Conservation (phyloP, 805 yeast genomes). For the Ogataea haglerorum region DNA sequence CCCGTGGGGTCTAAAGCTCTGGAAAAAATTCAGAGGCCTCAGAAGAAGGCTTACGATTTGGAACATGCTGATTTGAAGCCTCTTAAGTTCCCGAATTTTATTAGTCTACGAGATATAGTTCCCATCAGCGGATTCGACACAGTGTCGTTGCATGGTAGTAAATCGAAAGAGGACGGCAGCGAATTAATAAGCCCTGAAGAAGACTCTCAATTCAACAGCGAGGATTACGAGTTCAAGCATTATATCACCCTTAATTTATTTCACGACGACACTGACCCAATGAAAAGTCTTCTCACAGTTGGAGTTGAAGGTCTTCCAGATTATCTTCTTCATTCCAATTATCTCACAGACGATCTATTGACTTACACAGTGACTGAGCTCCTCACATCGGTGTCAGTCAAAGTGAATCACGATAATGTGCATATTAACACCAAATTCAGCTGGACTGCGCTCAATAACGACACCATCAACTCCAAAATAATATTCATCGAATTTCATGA, state of each 20-base stretch:
- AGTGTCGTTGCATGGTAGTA: conserved; percentile 2
- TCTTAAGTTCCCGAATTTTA: conserved; percentile 9
- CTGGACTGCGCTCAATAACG: conserved; percentile 26
- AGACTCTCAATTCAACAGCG: background rate
- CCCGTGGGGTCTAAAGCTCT: conserved; percentile 3
- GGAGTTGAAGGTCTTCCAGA: conserved; percentile 21
- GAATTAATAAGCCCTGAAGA: too few relatives aligned
- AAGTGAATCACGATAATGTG: background rate
- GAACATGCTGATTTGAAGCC: background rate
- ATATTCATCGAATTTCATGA: conserved; percentile 30
- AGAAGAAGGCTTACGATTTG: background rate
- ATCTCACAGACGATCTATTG: conserved; percentile 23
- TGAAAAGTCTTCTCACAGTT: conserved; percentile 11
- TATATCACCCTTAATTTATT: conserved; percentile 8
- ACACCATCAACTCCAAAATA: conserved; percentile 15
- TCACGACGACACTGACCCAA: conserved; percentile 1
- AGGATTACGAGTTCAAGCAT: conserved; percentile 9
- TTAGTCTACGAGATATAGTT: conserved; percentile 16
- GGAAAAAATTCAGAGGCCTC: conserved; percentile 4
- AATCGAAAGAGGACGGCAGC: background rate
- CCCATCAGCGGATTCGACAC: conserved; percentile 13
- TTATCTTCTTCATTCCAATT: conserved; percentile 12
- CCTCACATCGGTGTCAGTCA: conserved; percentile 3
- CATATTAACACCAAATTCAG: conserved; percentile 10
- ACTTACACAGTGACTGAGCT: conserved; percentile 11